A percentile compares a stretch with the other conserved stretches of the same genome.
Conservation (phyloP, 805 yeast species). For the Nakazawaea holstii region DNA sequence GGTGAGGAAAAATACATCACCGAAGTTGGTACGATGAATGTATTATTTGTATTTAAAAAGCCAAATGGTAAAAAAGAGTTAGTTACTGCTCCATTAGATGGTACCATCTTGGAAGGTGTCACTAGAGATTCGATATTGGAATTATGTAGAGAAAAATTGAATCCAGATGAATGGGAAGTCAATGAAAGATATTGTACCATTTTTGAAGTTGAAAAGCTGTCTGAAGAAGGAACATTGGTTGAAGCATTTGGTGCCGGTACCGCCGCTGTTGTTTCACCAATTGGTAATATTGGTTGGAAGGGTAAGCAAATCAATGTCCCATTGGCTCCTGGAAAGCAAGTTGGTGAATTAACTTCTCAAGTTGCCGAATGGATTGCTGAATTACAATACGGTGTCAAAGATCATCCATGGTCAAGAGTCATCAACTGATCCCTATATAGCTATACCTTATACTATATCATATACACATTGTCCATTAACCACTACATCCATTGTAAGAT, state of each 20-base stretch:
- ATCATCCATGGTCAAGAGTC: conserved; percentile 51
- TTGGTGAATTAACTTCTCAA: conserved; percentile 71
- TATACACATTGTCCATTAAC: too few relatives aligned
- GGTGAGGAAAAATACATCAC: conserved; percentile 85
- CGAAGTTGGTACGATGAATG: conserved; percentile 98
- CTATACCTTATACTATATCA: too few relatives aligned
- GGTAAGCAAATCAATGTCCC: conserved; percentile 76
- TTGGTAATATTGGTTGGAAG: conserved; percentile 77
- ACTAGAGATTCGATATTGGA: conserved; percentile 85
- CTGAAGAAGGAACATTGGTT: conserved; percentile 74
- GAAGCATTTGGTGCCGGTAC: conserved; percentile 98
- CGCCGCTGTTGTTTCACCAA: conserved; percentile 95
- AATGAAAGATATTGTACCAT: conserved; percentile 83
- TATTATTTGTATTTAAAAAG: conserved; percentile 78
- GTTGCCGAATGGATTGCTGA: conserved; percentile 83
- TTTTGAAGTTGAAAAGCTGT: conserved; percentile 70
- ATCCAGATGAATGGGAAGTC: conserved; percentile 73
- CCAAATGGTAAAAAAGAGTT: conserved; percentile 82
- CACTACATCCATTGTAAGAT: too few relatives aligned
- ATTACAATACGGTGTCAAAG: conserved; percentile 83
- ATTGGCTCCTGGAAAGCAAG: conserved; percentile 69
- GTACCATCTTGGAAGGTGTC: conserved; percentile 95
- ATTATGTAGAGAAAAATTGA: conserved; percentile 71
- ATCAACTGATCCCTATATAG: too few relatives aligned
- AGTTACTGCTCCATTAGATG: conserved; percentile 95